These are phyloP conservation scores for Zhuliangozyma blackwelliae DNA, from an alignment of 1,139 yeast genomes.

Conservation along the genomic window DNA sequence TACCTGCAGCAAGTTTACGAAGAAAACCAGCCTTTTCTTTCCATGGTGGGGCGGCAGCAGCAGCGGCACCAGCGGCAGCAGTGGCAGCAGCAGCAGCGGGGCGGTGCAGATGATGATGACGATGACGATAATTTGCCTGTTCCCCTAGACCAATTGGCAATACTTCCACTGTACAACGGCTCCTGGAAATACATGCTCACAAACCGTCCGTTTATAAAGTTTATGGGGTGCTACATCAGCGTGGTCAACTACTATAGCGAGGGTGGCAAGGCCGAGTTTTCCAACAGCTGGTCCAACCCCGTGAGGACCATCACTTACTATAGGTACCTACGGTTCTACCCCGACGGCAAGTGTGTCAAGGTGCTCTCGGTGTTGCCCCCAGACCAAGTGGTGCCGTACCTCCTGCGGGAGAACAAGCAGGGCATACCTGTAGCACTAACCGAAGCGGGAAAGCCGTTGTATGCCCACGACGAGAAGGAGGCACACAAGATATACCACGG, in stretches of 20 bases:
- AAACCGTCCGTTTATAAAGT: slow-evolving; percentile 65
- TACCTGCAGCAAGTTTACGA: slow-evolving; percentile 58
- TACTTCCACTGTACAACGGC: slow-evolving; percentile 44
- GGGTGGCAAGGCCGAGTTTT: slow-evolving; percentile 65
- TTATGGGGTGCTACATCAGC: slow-evolving; percentile 79
- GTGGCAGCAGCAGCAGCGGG: slow-evolving; percentile 2
- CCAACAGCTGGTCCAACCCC: slow-evolving; percentile 72
- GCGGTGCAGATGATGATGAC: not conserved
- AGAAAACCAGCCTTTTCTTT: slow-evolving; percentile 23
- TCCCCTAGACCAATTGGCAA: slow-evolving; percentile 36
- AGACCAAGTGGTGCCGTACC: slow-evolving; percentile 50
- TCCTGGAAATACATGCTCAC: slow-evolving; percentile 53
- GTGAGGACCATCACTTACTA: slow-evolving; percentile 83
- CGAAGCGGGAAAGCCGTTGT: slow-evolving; percentile 12
- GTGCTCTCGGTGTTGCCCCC: slow-evolving; percentile 69
- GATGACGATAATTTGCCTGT: slow-evolving; percentile 28
- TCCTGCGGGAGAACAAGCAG: slow-evolving; percentile 29
- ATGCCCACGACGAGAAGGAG: slow-evolving; percentile 17
- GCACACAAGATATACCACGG: slow-evolving; percentile 45
- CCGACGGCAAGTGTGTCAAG: slow-evolving; percentile 71
- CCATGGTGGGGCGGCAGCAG: too few species aligned
- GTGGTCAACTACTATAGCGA: slow-evolving; percentile 80
- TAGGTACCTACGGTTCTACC: slow-evolving; percentile 75
- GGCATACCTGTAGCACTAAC: slow-evolving; percentile 12
- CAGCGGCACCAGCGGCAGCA: too few species aligned